Base-by-base conservation (phyloP, 192 early-diverging fungal genomes). In the Coemansia sp. region DNA sequence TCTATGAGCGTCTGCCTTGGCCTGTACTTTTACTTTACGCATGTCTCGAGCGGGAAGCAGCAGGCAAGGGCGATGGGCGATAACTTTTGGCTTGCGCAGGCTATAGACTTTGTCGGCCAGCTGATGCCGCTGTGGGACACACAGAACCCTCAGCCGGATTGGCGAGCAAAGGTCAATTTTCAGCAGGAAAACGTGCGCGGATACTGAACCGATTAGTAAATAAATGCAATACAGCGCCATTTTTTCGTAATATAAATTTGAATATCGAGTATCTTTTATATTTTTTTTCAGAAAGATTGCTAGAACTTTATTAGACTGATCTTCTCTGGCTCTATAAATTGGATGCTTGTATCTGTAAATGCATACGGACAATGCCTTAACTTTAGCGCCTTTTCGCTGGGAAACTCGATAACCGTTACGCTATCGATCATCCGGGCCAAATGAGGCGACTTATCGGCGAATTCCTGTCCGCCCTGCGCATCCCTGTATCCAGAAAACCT, bases 281-380 rank as follows among this genome's bases (percentile, higher is more conserved):
- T 35, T 35, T 9, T 35, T 5, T 35, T 35, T 35, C 0, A 35
- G 11, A 35, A 35, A 35, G 6, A 18, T n/a, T 47, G 22, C 19
- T 13, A 23, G 24, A 49, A 60, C 16, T 49, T 24, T 19, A 49
- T 49, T 18, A n/a, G 52, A 20, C 19, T 36, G 16, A 60, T 20
- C 25, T 30, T 53, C 7, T 23, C 19, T 8, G 2, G 51, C 6
- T 36, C 36, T 2, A 73, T 18, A 24, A 23, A 47, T 52, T 73
- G 71, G 24, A 79, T 25, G 29, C 76, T 72, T 7, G 68, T 79
- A 18, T 79, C 71, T 0, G 70, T 64, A 54, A 79, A 73, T 2
- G 76, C 76, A 20, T 67, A 79, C 6, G 76, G 76, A 20, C 57
- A 46, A 35, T 73, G 61, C 24, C 65, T 64, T 30, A 73, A 67